Conservation (phyloP, 177 flowering plant genomes). For the Tripterygium wilfordii region DNA sequence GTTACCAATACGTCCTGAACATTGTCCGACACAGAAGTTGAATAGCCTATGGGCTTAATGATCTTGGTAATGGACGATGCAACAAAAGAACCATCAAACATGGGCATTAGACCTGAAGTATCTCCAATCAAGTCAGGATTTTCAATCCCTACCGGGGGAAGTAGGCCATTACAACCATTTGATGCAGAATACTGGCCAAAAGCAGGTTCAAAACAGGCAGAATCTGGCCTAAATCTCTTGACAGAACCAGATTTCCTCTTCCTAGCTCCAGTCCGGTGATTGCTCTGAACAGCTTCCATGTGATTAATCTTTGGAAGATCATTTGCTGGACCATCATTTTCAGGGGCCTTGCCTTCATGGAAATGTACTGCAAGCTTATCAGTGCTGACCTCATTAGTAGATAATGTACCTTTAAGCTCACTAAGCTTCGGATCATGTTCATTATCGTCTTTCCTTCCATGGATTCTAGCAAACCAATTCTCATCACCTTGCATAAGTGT, state of each 20-base stretch:
- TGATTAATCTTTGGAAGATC: slow-evolving; percentile 13
- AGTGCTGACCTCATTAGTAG: slow-evolving; percentile 13
- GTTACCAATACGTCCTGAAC: slow-evolving; percentile 64
- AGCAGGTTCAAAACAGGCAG: slow-evolving; percentile 13
- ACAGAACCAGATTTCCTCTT: slow-evolving; percentile 83
- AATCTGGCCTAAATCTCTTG: slow-evolving; percentile 66
- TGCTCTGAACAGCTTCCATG: slow-evolving; percentile 11
- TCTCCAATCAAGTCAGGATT: slow-evolving; percentile 18
- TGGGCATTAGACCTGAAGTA: slow-evolving; percentile 19
- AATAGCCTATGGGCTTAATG: slow-evolving; percentile 62
- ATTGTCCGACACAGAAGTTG: slow-evolving; percentile 48
- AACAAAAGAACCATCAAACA: slow-evolving; percentile 23
- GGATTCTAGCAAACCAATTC: slow-evolving; percentile 19
- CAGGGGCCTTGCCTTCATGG: slow-evolving; percentile 25
- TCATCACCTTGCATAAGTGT: slow-evolving; percentile 20
- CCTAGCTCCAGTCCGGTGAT: slow-evolving; percentile 37
- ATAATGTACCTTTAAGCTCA: slow-evolving; percentile 35
- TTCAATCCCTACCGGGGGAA: slow-evolving; percentile 19
- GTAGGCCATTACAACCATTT: slow-evolving; percentile 13
- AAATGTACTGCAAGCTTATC: slow-evolving; percentile 23
- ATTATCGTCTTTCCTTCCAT: slow-evolving; percentile 21
- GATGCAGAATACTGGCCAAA: slow-evolving; percentile 18
- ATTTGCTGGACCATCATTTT: slow-evolving; percentile 14
- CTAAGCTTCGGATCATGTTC: slow-evolving; percentile 40
- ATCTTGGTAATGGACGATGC: slow-evolving; percentile 46